These are phyloP conservation scores for Hypoxylon sp. DNA, from an alignment of 2,329 filamentous ascomycete species.

Conservation along the genomic window DNA sequence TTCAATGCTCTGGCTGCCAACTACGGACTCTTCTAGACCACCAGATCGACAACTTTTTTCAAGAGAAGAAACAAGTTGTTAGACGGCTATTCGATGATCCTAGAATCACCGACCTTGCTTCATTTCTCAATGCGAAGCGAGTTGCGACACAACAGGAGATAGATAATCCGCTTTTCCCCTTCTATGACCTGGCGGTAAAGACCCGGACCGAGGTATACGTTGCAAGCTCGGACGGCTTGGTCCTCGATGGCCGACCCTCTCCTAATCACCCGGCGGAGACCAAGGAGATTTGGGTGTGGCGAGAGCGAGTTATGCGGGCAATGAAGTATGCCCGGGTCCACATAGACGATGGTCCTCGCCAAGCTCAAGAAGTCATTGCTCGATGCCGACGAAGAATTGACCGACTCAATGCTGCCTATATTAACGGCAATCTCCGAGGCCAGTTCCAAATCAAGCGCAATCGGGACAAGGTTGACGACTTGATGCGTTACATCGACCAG, in stretches of 20 bases:
- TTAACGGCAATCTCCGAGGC: background rate
- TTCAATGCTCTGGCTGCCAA: conserved; percentile 45
- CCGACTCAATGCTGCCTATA: background rate
- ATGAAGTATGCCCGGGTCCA: background rate
- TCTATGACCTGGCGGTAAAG: conserved; percentile 16
- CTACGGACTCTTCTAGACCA: conserved; percentile 1
- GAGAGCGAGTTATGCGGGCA: background rate
- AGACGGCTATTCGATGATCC: background rate
- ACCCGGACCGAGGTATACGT: background rate
- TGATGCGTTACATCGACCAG: background rate
- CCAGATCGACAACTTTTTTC: conserved; percentile 28
- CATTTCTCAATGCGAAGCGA: conserved; percentile 1
- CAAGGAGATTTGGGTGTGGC: conserved; percentile 24
- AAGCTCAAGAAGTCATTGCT: background rate
- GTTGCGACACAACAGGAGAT: conserved; percentile 8
- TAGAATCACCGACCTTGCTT: background rate
- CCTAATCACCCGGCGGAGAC: background rate
- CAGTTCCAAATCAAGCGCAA: background rate
- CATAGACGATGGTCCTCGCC: background rate
- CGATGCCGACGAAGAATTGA: background rate
- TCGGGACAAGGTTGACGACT: background rate
- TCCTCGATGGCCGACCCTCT: conserved; percentile 18
- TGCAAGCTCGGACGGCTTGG: background rate
- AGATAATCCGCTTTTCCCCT: conserved; percentile 2
- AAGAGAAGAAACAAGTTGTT: conserved; percentile 8